Percentiles rank a stretch among this genome's conserved stretches.
Conservation (phyloP, 2,329 filamentous ascomycete genomes). For the Talaromyces atroroseus region DNA sequence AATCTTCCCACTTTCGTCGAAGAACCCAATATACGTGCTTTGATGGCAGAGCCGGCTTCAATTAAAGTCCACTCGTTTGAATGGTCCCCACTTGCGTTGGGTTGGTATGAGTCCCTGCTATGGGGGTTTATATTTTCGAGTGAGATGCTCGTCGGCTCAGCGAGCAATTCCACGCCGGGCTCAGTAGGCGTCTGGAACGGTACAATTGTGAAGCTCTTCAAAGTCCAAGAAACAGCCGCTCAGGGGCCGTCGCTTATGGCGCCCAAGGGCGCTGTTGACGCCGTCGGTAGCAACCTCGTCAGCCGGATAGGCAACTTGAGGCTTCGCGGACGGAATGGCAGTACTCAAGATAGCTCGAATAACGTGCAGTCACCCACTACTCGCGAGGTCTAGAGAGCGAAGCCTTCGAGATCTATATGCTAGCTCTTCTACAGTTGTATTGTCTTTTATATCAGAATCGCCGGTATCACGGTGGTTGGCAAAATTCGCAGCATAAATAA, state of each 20-base stretch:
- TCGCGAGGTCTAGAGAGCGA: slow-evolving; percentile 29
- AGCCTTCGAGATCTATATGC: not conserved
- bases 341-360: slow-evolving; percentile 28
- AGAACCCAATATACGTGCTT: slow-evolving; percentile 59
- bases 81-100: slow-evolving; percentile 83
- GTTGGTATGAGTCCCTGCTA: slow-evolving; percentile 91
- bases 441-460: not conserved
- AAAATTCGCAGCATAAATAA: not conserved
- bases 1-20: slow-evolving; percentile 40
- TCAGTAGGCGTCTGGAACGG: slow-evolving; percentile 93
- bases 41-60: slow-evolving; percentile 63
- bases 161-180: slow-evolving; percentile 57
- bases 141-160: slow-evolving; percentile 64
- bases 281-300: slow-evolving; percentile 84
- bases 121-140: slow-evolving; percentile 90
- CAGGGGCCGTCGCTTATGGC: slow-evolving; percentile 75
- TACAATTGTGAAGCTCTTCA: slow-evolving; percentile 81
- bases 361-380: slow-evolving; percentile 27
- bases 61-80: slow-evolving; percentile 84
- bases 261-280: slow-evolving; percentile 85
- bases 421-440: not conserved
- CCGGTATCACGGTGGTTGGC: not conserved
- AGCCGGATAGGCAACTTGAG: slow-evolving; percentile 79
- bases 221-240: slow-evolving; percentile 76
- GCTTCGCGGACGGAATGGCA: slow-evolving; percentile 49